Base-by-base conservation (phyloP, 2,329 filamentous ascomycete genomes). In the Gnomoniopsis smithogilvyi region DNA sequence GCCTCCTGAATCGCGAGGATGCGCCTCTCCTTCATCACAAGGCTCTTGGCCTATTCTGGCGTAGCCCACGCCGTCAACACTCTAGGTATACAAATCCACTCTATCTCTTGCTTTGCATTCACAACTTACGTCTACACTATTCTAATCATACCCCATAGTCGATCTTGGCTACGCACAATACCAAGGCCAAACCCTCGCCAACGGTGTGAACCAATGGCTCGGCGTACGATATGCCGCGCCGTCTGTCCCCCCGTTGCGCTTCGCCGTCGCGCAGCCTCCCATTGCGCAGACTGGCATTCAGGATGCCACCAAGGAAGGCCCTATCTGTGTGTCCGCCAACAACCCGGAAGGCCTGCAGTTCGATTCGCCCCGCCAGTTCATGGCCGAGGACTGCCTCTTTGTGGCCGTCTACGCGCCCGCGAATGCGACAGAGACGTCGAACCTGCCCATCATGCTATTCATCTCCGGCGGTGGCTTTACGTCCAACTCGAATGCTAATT, bases 301-400 rank as follows among this genome's bases (percentile, higher is more conserved):
- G n/a, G 51, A 59, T 19, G 57, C 57, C 12, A 55, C 57, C 46
- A 46, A 47, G 34, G 57, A 59, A n/a, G 57, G 57, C 4, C 15
- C 46, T 1, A 17, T 59, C 7, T 59, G 57, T 24, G 51, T 59
- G 2, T 55, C 51, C 15, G 57, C 57, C 51, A 59, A 59, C 34
- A 59, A 55, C 47, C 57, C 41, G 22, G 57, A 59, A 26, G 57
- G 57, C 30, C 36, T 59, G 15, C 57, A 59, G 11, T 59, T 55
- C 38, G 51, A 51, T 21, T 59, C 57, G 1, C 51, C 33, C 7
- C 57, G 57, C n/a, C 57, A 59, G 51, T 53, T 53, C 17, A 59
- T 59, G 57, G 57, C 57, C 4, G 57, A 59, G n/a, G 57, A 59
- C 15, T 59, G 57, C 24, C 57, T 59, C 11, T 59, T 59, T 51